A percentile compares a stretch with the other conserved stretches of the same genome.
Conservation (phyloP, 495 filamentous ascomycete genomes). For the Thozetella sp. region DNA sequence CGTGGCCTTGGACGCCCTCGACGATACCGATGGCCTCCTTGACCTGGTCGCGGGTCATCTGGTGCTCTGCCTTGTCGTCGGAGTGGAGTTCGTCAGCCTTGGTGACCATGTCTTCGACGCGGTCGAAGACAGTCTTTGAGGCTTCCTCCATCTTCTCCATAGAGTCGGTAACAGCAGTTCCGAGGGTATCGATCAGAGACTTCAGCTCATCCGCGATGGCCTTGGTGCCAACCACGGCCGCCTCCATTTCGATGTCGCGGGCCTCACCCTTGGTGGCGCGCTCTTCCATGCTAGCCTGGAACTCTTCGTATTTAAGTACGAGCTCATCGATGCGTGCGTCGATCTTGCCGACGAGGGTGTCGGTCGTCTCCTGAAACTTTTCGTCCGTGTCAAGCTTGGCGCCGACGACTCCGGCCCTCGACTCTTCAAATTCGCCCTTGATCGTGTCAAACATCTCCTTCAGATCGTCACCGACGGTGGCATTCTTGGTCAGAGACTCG, state of each 20-base stretch:
- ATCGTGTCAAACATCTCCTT: slow-evolving; percentile 81
- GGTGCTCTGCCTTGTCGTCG: slow-evolving; percentile 73
- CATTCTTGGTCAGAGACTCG: slow-evolving; percentile 58
- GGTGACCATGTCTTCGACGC: slow-evolving; percentile 73
- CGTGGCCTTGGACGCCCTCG: slow-evolving; percentile 72
- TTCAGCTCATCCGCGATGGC: slow-evolving; percentile 83
- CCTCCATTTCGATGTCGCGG: slow-evolving; percentile 65
- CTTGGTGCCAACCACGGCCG: slow-evolving; percentile 71
- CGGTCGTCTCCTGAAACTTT: slow-evolving; percentile 68
- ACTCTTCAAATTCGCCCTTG: slow-evolving; percentile 79
- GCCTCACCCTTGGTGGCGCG: slow-evolving; percentile 69
- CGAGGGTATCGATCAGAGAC: slow-evolving; percentile 80
- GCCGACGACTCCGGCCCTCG: slow-evolving; percentile 67
- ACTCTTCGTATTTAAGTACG: slow-evolving; percentile 80
- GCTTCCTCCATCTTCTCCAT: slow-evolving; percentile 83
- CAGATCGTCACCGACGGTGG: slow-evolving; percentile 59
- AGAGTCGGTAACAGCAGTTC: slow-evolving; percentile 77
- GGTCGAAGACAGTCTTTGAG: slow-evolving; percentile 78
- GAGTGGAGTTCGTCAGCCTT: slow-evolving; percentile 78
- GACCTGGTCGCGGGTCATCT: slow-evolving; percentile 75
- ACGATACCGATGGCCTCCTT: slow-evolving; percentile 70
- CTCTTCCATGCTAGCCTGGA: slow-evolving; percentile 68
- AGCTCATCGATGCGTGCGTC: slow-evolving; percentile 79
- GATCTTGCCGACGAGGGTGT: slow-evolving; percentile 73
- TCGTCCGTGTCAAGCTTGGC: slow-evolving; percentile 76